Evolutionary conservation across 768 basidiomycete species (phyloP), one percentile per base, ranked within the genome.

Genomic region (Punctularia strigosozonata): DNA sequence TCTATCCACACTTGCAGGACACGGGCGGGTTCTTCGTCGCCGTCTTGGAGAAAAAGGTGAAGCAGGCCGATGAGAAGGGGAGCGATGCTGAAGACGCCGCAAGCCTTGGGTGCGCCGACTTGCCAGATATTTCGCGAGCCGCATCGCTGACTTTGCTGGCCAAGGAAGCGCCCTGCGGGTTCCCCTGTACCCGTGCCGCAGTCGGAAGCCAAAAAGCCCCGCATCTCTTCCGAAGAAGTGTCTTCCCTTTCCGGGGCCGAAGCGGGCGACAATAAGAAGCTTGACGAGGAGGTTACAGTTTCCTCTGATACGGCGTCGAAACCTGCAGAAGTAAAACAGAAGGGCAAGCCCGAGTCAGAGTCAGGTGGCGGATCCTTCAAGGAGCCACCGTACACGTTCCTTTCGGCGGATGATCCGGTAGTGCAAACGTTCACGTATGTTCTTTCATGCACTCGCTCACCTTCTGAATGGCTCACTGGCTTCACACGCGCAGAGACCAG

Each of bases 21-120:
- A 88, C 91, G 0, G 95, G 95, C 3, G 95, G 91, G 0, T 99
- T 99, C 62, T 99, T 95, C 53, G 78, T 99, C n/a, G 90, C 90
- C 8, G 83, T 95, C 0, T 57, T 97, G 25, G 71, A 82, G 52
- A 73, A 68, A 51, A 70, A 65, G 30, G 47, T 75, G 15, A 57
- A 54, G 4, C 35, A 31, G 14, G 45, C 43, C 14, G 55, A 60
- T 19, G 54, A 52, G 19, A 57, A 54, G 13, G 45, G 38, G 24
- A 28, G 39, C 25, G 45, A 49, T 6, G 50, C 40, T n/a, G n/a
- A n/a, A n/a, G n/a, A n/a, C n/a, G n/a, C n/a, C n/a, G n/a, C n/a
- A n/a, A n/a, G n/a, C n/a, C n/a, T n/a, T n/a, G n/a, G n/a, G n/a
- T n/a, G n/a, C n/a, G n/a, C n/a, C n/a, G n/a, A n/a, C n/a, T n/a